These are phyloP conservation scores for Phytopythium aichiense DNA, from an alignment of 352 stramenopile species.

Conservation along the genomic window DNA sequence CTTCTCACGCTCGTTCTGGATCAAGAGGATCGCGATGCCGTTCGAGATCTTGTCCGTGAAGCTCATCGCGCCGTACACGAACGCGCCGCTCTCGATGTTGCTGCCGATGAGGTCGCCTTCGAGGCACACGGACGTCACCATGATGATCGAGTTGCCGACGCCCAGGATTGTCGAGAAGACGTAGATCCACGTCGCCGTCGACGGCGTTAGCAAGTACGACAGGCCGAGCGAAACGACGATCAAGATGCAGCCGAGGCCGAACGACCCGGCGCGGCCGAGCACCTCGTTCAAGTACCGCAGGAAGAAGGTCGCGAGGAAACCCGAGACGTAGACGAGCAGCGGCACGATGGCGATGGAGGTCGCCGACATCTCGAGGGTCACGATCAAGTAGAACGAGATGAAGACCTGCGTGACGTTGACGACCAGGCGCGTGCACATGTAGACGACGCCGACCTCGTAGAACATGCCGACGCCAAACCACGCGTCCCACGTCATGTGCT, in stretches of 20 bases:
- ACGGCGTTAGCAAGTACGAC: conserved; percentile 54
- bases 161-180: conserved; percentile 63
- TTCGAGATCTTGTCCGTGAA: conserved; percentile 89
- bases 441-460: conserved; percentile 81
- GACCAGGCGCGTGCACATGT: conserved; percentile 86
- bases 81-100: conserved; percentile 78
- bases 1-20: conserved; percentile 79
- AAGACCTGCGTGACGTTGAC: conserved; percentile 87
- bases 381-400: conserved; percentile 85
- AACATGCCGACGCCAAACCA: conserved; percentile 84
- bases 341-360: conserved; percentile 83
- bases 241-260: conserved; percentile 48
- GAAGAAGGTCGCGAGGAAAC: conserved; percentile 77
- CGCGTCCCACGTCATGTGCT: conserved; percentile 65
- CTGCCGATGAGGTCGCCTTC: conserved; percentile 80
- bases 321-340: conserved; percentile 78
- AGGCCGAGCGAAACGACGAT: conserved; percentile 47
- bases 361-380: conserved; percentile 82
- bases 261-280: conserved; percentile 66
- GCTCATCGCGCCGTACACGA: conserved; percentile 86
- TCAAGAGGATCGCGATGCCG: conserved; percentile 72
- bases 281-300: conserved; percentile 72
- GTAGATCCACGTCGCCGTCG: conserved; percentile 71
- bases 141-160: conserved; percentile 85
- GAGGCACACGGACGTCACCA: conserved; percentile 83